phyloP scores from a whole-genome alignment of 768 basidiomycete species.

The Suillus paluster region DNA sequence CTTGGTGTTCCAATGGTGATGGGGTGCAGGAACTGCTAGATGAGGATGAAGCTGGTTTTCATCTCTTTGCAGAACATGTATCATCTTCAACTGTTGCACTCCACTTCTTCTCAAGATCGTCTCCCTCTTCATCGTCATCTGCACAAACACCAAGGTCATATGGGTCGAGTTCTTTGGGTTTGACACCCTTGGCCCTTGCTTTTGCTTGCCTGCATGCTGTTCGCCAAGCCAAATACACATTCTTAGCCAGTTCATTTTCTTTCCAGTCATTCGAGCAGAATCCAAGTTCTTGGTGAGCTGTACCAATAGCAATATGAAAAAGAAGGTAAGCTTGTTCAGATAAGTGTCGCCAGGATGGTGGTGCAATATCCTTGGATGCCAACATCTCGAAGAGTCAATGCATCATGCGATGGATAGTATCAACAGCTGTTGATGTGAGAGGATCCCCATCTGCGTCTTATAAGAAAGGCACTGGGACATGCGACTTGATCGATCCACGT shows the following conservation, averaged over 20 bases:
- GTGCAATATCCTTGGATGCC: not conserved
- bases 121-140: not conserved
- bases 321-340: not conserved
- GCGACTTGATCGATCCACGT: not conserved
- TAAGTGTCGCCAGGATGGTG: not conserved
- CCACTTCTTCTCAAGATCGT: not conserved
- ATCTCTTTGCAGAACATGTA: not conserved
- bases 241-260: not conserved
- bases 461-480: not conserved
- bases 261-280: not conserved
- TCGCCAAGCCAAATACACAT: not conserved
- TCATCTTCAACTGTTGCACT: not conserved
- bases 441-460: not conserved
- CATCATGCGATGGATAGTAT: not conserved
- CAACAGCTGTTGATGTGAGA: not conserved
- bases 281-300: not conserved
- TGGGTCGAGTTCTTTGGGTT: not conserved
- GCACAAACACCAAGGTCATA: not conserved
- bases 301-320: not conserved
- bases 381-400: not conserved
- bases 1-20: no score
- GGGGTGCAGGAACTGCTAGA: no score
- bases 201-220: not conserved
- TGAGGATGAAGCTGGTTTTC: not conserved
- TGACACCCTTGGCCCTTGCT: not conserved